Base-by-base conservation (phyloP, 1,284 basidiomycete species). In the Marasmius sp. region DNA sequence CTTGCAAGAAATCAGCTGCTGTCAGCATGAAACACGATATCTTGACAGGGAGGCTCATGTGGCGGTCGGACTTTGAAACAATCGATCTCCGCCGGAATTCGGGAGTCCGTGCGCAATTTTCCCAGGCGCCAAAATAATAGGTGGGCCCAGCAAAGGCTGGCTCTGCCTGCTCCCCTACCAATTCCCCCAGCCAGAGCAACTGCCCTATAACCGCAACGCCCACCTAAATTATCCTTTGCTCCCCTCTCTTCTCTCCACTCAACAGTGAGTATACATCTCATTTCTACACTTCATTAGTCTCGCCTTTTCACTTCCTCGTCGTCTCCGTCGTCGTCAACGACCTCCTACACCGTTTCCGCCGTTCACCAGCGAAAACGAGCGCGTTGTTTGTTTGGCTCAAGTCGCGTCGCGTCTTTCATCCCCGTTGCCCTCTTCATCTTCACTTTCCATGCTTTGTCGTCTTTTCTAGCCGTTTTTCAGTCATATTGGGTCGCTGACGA, bases 371-470 rank as follows among this genome's bases (percentile, higher is more conserved):
- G 47, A 50, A 62, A 27, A 60, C 38, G 66, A 60, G 66, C 65
- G 67, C 66, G 65, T 70, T 68, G 67, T 70, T 70, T 70, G 64
- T 70, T 70, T 70, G 68, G 68, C 63, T 55, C 59, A 55, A 64
- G 66, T 63, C 68, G 68, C 68, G 68, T 65, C 68, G 62, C 67
- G 61, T 64, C 61, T 49, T 18, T 59, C 34, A 7, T 8, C 22
- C 48, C 52, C 53, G 41, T 43, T 39, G 48, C 16, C 58, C 55
- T 62, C 50, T 16, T 6, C 9, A 50, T 52, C 34, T 57, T 48
- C 51, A 56, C 37, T 51, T 36, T 61, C 49, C 41, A 58, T 57
- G 50, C 37, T 18, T 41, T 61, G 18, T 22, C n/a, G 37, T 14
- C 59, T 59, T 53, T 56, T 41, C 36, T 54, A 49, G 57, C 57